Evolutionary conservation across 2,329 filamentous ascomycete species (phyloP), one percentile per base, ranked within the genome.

Genomic region (Domatiomyces globalis): DNA sequence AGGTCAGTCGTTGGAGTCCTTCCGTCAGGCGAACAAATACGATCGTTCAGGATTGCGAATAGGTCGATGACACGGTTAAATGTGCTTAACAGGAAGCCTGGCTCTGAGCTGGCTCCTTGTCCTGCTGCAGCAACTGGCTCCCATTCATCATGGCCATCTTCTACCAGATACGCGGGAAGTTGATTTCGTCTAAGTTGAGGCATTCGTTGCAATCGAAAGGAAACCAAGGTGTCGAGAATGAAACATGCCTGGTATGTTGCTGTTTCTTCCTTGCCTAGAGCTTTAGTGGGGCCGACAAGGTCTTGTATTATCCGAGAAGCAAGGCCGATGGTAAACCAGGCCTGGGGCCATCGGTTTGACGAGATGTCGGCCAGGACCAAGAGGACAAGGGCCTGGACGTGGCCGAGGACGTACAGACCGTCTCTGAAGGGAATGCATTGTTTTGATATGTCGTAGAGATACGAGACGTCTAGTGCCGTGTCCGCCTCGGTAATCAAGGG

Each of bases 61-160:
- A 73, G 57, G 10, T 67, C 65, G 0, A 75, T 62, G 17, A 79
- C 63, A 25, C 68, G 66, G 54, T 78, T 78, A 60, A 78, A 77
- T 5, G 71, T 75, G 59, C 75, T 79, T 19, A 75, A 61, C 4
- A 70, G 67, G 45, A 73, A 67, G 10, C 73, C 65, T 3, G 68
- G 69, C 9, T 67, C 65, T 54, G 51, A 71, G 59, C 53, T 72
- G 71, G 19, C 46, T 20, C 5, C 33, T 15, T 10, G 33, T 17
- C 25, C 43, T 42, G 48, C 42, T 22, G 80, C 76, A 17, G 73
- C 71, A 84, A 84, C 87, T 1, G 81, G 79, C 57, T 84, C 79
- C 83, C 83, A 87, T 66, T 87, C 83, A 60, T 87, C 84, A 18
- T 83, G 67, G 1, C 81, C 81, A 58, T 84, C 80, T 63, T 85